Percentiles rank a stretch among this genome's conserved stretches.
phyloP scores from a whole-genome alignment of 495 filamentous ascomycete genomes.

The Penicillium egyptiacum region DNA sequence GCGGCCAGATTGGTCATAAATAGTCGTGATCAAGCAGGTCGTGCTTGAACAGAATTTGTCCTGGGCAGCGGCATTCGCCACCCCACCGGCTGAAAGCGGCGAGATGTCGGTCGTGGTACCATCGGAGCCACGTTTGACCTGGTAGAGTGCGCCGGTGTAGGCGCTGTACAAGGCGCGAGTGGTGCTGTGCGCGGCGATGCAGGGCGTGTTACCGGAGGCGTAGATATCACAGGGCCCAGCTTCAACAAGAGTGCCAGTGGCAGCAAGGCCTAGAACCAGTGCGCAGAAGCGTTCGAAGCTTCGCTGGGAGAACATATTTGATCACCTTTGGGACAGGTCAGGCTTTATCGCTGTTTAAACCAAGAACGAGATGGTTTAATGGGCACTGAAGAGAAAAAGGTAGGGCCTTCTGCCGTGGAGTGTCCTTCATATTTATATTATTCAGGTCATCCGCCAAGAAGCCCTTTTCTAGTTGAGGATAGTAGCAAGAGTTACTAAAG shows the following conservation, averaged over 20 bases:
- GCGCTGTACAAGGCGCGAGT: constrained; percentile 57
- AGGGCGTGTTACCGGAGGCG: constrained; percentile 50
- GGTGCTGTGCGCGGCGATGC: constrained; percentile 59
- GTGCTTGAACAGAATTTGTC: constrained; percentile 57
- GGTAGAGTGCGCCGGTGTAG: constrained; percentile 54
- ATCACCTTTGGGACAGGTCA: constrained; percentile 5
- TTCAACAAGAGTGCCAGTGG: constrained; percentile 40
- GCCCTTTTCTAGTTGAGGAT: not conserved
- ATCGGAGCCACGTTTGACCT: constrained; percentile 55
- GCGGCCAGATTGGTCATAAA: constrained; percentile 61
- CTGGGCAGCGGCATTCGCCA: constrained; percentile 57
- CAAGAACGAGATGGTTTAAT: not conserved
- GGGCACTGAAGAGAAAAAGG: not conserved
- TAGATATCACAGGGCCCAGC: constrained; percentile 60
- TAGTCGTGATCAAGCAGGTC: constrained; percentile 58
- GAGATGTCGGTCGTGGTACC: constrained; percentile 44
- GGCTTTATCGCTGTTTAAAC: not conserved
- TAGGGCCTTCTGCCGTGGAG: not conserved
- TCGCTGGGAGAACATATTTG: constrained; percentile 39
- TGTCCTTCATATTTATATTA: not conserved
- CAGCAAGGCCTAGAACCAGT: constrained; percentile 42
- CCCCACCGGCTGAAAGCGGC: constrained; percentile 52
- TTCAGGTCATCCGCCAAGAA: not conserved
- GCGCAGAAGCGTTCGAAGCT: constrained; percentile 33
- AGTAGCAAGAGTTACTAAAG: not conserved